Evolutionary conservation across 768 basidiomycete species (phyloP).

Genomic region (Mycena vitilis): DNA sequence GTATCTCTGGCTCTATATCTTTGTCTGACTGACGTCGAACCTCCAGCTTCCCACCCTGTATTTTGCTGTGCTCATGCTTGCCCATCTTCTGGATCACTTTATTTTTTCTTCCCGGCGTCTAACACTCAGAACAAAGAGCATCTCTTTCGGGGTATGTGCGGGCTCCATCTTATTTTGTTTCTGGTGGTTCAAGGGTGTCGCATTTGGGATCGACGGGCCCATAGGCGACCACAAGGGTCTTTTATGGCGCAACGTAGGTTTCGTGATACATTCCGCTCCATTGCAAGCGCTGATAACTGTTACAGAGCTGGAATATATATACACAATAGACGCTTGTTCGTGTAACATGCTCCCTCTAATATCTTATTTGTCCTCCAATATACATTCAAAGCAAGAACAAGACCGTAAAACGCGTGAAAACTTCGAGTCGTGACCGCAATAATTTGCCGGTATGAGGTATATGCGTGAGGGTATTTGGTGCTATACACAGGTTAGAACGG

Average conservation of each 20-base stretch:
- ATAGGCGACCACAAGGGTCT: conserved; percentile 84
- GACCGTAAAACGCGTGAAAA: conserved; percentile 26
- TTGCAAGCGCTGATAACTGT: conserved; percentile 9
- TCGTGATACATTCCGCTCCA: conserved; percentile 10
- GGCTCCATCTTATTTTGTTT: conserved; percentile 78
- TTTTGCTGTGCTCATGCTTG: conserved; percentile 93
- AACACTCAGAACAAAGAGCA: conserved; percentile 71
- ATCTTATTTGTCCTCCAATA: conserved; percentile 34
- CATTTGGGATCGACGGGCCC: conserved; percentile 94
- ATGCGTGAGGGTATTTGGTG: conserved; percentile 35
- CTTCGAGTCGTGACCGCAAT: conserved; percentile 27
- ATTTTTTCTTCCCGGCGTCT: conserved; percentile 83
- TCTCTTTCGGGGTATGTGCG: conserved; percentile 74
- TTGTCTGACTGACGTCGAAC: conserved; percentile 4
- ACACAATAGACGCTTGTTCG: conserved; percentile 35
- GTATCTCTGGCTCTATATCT: conserved; percentile 44
- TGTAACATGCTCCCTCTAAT: conserved; percentile 30
- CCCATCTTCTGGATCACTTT: conserved; percentile 92
- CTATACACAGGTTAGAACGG: conserved; percentile 4
- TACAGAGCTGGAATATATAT: conserved; percentile 36
- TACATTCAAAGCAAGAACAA: conserved; percentile 23
- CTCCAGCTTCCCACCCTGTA: conserved; percentile 92
- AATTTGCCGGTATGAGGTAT: conserved; percentile 32
- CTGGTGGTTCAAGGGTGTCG: conserved; percentile 94
- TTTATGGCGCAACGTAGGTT: conserved; percentile 74